Conservation (phyloP, 306 rosid species). For the Prinsepia uniflora region DNA sequence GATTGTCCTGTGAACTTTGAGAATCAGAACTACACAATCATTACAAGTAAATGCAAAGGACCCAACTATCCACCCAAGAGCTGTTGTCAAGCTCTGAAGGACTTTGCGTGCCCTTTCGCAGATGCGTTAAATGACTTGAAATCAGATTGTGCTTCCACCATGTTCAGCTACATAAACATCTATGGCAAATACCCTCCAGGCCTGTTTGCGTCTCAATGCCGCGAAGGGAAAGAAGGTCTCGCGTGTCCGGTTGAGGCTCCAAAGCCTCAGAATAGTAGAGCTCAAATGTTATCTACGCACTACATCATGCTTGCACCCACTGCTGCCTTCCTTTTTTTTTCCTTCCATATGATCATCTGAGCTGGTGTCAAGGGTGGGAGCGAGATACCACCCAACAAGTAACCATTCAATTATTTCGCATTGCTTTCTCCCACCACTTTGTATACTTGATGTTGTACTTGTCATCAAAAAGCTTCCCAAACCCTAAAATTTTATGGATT, state of each 20-base stretch:
- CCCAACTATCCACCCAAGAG: constrained; percentile 58
- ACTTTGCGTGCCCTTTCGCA: constrained; percentile 66
- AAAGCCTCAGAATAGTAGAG: background rate
- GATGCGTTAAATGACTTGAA: constrained; percentile 38
- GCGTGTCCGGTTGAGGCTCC: constrained; percentile 29
- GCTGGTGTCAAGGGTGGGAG: constrained; percentile 1
- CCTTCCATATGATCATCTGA: constrained; percentile 33
- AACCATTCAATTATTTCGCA: constrained; percentile 4
- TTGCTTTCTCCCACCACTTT: background rate
- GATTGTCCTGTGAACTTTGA: constrained; percentile 62
- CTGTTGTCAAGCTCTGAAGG: constrained; percentile 77
- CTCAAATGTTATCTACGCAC: constrained; percentile 22
- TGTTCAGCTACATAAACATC: constrained; percentile 89
- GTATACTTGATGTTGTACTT: background rate
- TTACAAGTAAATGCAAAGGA: constrained; percentile 91
- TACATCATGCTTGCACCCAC: constrained; percentile 17
- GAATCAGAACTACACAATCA: constrained; percentile 65
- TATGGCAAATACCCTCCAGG: constrained; percentile 93
- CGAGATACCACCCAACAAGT: background rate
- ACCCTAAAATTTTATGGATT: background rate
- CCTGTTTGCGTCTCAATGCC: constrained; percentile 67
- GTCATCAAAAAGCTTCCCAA: background rate
- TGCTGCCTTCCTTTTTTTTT: constrained; percentile 24
- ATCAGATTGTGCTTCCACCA: constrained; percentile 54
- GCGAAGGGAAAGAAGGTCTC: constrained; percentile 63